Percentiles rank a stretch among this genome's conserved stretches.
Conservation (phyloP, 345 rosid species). For the Alliaria petiolata region DNA sequence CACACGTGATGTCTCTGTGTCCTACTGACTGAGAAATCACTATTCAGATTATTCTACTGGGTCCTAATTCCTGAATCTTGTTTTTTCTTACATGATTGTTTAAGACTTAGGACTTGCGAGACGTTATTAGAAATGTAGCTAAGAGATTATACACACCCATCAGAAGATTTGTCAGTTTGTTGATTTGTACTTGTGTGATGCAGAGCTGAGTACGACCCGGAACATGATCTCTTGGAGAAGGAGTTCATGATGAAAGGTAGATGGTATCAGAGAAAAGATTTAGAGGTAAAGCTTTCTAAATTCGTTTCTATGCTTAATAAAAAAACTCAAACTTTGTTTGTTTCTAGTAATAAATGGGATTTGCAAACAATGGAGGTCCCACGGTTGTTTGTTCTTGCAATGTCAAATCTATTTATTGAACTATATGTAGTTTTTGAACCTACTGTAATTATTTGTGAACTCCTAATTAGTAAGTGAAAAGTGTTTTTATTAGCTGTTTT, state of each 20-base stretch:
- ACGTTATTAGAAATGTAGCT: neutral
- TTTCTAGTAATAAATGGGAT: no score
- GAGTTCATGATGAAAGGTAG: constrained; percentile 82
- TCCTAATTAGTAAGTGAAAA: no score
- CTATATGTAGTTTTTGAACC: neutral
- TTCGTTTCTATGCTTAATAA: neutral
- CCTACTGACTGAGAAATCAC: neutral
- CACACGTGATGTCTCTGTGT: constrained; percentile 21
- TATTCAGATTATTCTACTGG: constrained; percentile 8
- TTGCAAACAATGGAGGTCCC: neutral
- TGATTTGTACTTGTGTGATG: constrained; percentile 23
- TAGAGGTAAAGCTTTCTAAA: constrained; percentile 53
- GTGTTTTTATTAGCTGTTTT: neutral
- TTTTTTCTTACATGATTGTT: neutral
- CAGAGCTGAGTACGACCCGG: constrained; percentile 91
- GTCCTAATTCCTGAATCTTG: neutral
- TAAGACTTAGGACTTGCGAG: neutral
- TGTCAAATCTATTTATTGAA: neutral
- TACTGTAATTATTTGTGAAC: neutral
- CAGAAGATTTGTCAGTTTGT: neutral
- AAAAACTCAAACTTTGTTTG: neutral
- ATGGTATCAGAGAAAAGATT: constrained; percentile 84
- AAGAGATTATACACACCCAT: neutral
- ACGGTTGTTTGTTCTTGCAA: neutral
- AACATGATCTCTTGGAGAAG: constrained; percentile 78